Conservation (phyloP, 2,329 filamentous ascomycete species). For the Fusarium albosuccineum region DNA sequence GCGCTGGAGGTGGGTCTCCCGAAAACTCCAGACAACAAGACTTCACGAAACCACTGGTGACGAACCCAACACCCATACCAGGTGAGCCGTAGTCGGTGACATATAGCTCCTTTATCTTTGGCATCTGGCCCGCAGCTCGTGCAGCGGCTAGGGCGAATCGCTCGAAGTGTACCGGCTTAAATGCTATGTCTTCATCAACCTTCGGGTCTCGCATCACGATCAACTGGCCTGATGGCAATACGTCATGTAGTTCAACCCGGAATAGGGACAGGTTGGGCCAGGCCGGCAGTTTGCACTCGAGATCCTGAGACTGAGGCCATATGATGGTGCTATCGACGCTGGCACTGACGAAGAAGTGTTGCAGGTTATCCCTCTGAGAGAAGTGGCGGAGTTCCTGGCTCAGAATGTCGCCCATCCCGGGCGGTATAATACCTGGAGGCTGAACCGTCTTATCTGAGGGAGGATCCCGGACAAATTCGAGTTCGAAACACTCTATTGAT, state of each 20-base stretch:
- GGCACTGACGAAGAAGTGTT: slow-evolving; percentile 5
- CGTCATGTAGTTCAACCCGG: slow-evolving; percentile 9
- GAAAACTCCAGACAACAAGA: slow-evolving; percentile 14
- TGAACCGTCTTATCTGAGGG: not conserved
- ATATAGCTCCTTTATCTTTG: not conserved
- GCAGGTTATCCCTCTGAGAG: slow-evolving; percentile 3
- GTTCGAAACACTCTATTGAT: slow-evolving; percentile 5
- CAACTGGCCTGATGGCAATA: slow-evolving; percentile 16
- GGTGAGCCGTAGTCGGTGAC: not conserved
- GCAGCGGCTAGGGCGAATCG: slow-evolving; percentile 14
- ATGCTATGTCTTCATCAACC: not conserved
- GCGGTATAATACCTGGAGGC: slow-evolving; percentile 6
- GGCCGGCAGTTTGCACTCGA: not conserved
- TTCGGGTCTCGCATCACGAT: not conserved
- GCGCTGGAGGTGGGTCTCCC: not conserved
- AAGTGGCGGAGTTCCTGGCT: slow-evolving; percentile 4
- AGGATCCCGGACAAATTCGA: slow-evolving; percentile 12
- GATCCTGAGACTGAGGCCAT: not conserved
- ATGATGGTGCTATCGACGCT: slow-evolving; percentile 22
- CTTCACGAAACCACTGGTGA: not conserved
- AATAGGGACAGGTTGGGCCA: slow-evolving; percentile 9
- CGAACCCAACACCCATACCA: slow-evolving; percentile 2
- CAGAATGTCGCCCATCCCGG: slow-evolving; percentile 3
- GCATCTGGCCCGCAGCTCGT: slow-evolving; percentile 11
- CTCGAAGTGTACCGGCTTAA: slow-evolving; percentile 1